Base-by-base conservation (phyloP, 805 yeast genomes). In the Sugiyamaella qingdaonensis region DNA sequence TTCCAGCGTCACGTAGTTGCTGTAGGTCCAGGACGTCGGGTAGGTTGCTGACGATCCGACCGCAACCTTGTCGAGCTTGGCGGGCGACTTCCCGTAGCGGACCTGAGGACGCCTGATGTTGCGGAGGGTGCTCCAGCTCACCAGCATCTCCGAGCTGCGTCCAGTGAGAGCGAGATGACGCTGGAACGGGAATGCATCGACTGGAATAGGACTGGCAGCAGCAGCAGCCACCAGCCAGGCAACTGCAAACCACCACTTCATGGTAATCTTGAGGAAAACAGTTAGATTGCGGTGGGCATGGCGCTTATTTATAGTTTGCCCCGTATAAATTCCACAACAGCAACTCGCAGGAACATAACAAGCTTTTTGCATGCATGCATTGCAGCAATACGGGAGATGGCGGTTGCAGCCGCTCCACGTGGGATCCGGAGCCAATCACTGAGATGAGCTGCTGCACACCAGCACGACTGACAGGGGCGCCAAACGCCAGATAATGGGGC, bases 51-150 rank as follows among this genome's bases (percentile, higher is more conserved):
- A 60, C 18, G 48, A 24, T 7, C 59, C 61, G 11, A 43, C 31
- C 13, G 35, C 41, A 11, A 58, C 51, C 33, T 31, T 5, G 27
- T 39, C 37, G 31, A 61, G 55, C 16, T 24, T 16, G 19, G 44
- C 44, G 7, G 61, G 55, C 27, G 39, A 32, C n/a, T 33, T 42
- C 16, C 68, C 68, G 37, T 61, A 65, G 42, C 50, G 42, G 9
- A 65, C 68, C 2, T 48, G 43, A 8, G 68, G 68, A 19, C 49
- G 46, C 10, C 46, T 9, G 16, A 61, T 33, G 37, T 56, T 45
- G 21, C 54, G 57, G 27, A 52, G 50, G 4, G 69, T 62, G 54
- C 57, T 61, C 69, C 69, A 65, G 19, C 64, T 54, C 29, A 64
- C 59, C 10, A 59, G 43, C 63, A 64, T 64, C 42, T 59, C 61